Percentiles rank a stretch among this genome's conserved stretches.
Evolutionary conservation across 345 rosid genomes (phyloP).

Genomic region (Eucalyptus rudis): DNA sequence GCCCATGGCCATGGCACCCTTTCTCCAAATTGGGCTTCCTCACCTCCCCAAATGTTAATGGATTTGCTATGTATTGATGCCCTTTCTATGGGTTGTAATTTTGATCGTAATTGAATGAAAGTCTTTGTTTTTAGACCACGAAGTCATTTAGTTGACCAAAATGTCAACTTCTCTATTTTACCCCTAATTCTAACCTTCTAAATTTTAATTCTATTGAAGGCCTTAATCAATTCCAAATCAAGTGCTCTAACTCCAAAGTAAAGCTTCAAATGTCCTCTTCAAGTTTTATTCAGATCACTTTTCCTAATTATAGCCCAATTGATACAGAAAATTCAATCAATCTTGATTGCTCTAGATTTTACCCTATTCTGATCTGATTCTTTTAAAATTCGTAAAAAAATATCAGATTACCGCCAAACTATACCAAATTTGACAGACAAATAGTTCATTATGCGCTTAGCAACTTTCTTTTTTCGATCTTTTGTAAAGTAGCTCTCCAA

Average conservation of each 20-base stretch:
- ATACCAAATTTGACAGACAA: neutral
- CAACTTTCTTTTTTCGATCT: neutral
- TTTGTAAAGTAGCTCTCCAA: neutral
- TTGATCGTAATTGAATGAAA: no score
- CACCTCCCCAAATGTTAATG: no score
- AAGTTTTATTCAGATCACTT: no score
- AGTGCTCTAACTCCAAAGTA: neutral
- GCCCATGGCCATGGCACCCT: no score
- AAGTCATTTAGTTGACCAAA: neutral
- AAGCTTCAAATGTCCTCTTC: neutral
- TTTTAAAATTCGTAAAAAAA: no score
- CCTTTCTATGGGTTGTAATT: no score
- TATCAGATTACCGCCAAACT: neutral
- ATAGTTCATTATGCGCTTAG: neutral
- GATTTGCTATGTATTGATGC: no score
- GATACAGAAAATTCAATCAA: no score
- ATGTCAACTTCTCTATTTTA: neutral
- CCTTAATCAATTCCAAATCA: neutral
- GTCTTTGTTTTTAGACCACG: neutral
- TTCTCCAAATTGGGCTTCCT: no score
- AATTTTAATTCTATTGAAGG: no score
- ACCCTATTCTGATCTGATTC: neutral
- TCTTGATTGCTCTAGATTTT: neutral
- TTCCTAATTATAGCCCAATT: neutral
- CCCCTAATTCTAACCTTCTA: neutral